Evolutionary conservation across 345 rosid species (phyloP), one percentile per base, ranked within the genome.

Genomic region (Adansonia digitata): DNA sequence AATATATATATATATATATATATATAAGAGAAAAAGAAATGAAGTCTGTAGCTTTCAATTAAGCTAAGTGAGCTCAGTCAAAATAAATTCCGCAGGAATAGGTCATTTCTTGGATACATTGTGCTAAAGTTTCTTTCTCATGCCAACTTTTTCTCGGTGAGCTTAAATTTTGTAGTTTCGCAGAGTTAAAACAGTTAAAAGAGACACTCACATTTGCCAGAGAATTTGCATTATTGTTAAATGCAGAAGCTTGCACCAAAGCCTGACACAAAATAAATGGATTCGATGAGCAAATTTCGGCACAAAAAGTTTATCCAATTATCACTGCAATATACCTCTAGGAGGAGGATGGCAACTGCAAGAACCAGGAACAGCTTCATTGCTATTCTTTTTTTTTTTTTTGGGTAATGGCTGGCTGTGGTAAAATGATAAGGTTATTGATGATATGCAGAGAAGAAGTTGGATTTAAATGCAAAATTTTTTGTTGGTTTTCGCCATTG

Each of bases 311-410:
- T 67, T 43, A 42, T 22, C 34, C 34, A 53, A 26, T 53, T 40
- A 63, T 8, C 9, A 18, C 34, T 48, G 62, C 52, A 78, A 24
- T 55, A 35, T 71, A 78, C 82, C 82, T 79, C 81, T 5, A 79
- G 40, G 69, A 79, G 80, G 70, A 83, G 64, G 49, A 81, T 40
- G 24, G 69, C 10, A 35, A 72, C 39, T 27, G 73, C 4, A 27
- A 84, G 73, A 74, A 77, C 9, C 45, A 68, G 75, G 71, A 79
- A 56, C 6, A 77, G 76, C 79, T 79, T 81, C 86, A 84, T 84
- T n/a, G n/a, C n/a, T n/a, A n/a, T n/a, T n/a, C n/a, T n/a, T n/a
- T n/a, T n/a, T n/a, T n/a, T n/a, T n/a, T n/a, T n/a, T 60, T 60
- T 71, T 24, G 56, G 18, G n/a, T 49, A 4, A 20, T 69, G 18